These are phyloP conservation scores for Sclerotinia spermophila DNA, from an alignment of 2,329 filamentous ascomycete species.

Conservation along the genomic window DNA sequence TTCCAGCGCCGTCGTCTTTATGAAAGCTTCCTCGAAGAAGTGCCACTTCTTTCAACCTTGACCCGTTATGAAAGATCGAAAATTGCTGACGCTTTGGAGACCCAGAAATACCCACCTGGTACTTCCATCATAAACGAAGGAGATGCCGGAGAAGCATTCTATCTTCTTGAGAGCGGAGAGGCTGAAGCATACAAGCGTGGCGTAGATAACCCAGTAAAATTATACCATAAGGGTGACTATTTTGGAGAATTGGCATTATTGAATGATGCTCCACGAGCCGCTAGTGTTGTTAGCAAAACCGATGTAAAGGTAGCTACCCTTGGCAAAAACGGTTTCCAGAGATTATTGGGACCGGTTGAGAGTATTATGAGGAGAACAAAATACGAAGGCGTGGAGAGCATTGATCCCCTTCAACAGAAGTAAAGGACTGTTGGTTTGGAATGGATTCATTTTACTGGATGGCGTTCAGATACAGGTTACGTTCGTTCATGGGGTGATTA, in stretches of 20 bases:
- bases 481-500: constrained; percentile 32
- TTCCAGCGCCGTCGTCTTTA: constrained; percentile 96
- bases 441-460: constrained; percentile 22
- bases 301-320: constrained; percentile 92
- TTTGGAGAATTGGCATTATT: constrained; percentile 93
- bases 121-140: constrained; percentile 87
- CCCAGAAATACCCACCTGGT: constrained; percentile 75
- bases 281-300: constrained; percentile 77
- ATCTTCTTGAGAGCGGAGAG: constrained; percentile 81
- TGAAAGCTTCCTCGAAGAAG: constrained; percentile 92
- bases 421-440: constrained; percentile 26
- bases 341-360: constrained; percentile 87
- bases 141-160: constrained; percentile 88
- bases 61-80: constrained; percentile 94
- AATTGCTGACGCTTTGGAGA: constrained; percentile 94
- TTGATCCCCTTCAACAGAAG: constrained; percentile 58
- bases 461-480: constrained; percentile 35
- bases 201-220: constrained; percentile 64
- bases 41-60: constrained; percentile 76
- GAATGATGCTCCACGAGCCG: constrained; percentile 89
- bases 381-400: constrained; percentile 60
- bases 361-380: constrained; percentile 81
- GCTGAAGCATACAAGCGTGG: constrained; percentile 84
- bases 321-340: constrained; percentile 91
- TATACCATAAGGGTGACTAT: constrained; percentile 89